Evolutionary conservation across 306 rosid species (phyloP), one percentile per base, ranked within the genome.

Genomic region (Medicago arabica): DNA sequence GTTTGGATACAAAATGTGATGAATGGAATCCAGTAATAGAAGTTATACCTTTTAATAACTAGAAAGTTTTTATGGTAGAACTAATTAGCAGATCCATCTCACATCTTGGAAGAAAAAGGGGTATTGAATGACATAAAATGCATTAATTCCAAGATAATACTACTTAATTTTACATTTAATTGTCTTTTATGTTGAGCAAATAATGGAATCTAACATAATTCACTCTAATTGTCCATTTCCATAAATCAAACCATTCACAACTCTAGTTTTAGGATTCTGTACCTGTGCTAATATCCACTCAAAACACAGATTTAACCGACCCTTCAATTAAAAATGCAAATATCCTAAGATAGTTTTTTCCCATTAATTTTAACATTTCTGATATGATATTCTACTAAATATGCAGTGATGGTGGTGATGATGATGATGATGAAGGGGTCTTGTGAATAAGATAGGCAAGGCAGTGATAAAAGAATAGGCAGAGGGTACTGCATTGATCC

Each of bases 361-460:
- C 28, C 12, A 36, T 63, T 5, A 62, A 43, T 68, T n/a, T 8
- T 34, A 9, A 38, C 18, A 34, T 14, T 18, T 77, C 55, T 66
- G 8, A 77, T 54, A 13, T 17, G 34, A 31, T 50, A 18, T 74
- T 16, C 54, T 38, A 40, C 59, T 77, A 53, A 44, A 51, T 74
- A 62, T 83, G 91, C 88, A 86, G 87, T 16, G 83, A 85, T 41
- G 89, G 75, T n/a, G 25, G 6, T 6, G 55, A 46, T 14, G 25
- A 16, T 6, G 55, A 46, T 14, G 82, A 85, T 25, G 36, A 58
- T 58, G 39, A 59, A 1, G 76, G 72, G 6, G 67, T 67, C 41
- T 61, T 60, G 73, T 71, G 64, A 58, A 84, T 51, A 81, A 75
- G 78, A 61, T 67, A 51, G 85, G 78, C 19, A 75, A 51, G 31